A percentile compares a stretch with the other conserved stretches of the same genome.
These are phyloP conservation scores for Rhizopogon salebrosus DNA, from an alignment of 768 basidiomycete species.

Conservation along the genomic window DNA sequence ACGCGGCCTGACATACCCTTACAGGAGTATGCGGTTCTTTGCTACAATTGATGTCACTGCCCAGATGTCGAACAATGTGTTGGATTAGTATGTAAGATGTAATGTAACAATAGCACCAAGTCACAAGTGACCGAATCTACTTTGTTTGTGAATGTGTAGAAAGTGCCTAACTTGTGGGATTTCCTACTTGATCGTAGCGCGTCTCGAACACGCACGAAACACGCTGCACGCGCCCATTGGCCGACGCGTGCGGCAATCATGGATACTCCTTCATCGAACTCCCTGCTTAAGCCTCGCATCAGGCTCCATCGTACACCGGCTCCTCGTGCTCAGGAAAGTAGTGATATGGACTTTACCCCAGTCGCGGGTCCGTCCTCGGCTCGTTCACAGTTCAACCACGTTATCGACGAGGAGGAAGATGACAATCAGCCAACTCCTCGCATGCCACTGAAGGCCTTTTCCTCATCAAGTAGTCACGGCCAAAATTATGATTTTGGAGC, in stretches of 20 bases:
- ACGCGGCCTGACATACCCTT: not conserved
- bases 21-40: constrained; percentile 40
- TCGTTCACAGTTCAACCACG: constrained; percentile 9
- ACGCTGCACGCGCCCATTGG: constrained; percentile 11
- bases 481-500: constrained; percentile 2
- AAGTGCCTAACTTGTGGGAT: not conserved
- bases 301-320: constrained; percentile 15
- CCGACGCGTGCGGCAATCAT: constrained; percentile 8
- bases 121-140: no score
- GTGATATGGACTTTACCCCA: constrained; percentile 15
- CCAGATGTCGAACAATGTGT: not conserved
- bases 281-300: constrained; percentile 16
- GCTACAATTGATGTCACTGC: constrained; percentile 30
- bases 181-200: constrained; percentile 10
- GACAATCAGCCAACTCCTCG: constrained; percentile 28
- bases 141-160: constrained; percentile 3
- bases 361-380: constrained; percentile 14
- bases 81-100: not conserved
- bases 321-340: constrained; percentile 7
- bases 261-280: constrained; percentile 12
- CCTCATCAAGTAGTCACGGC: constrained; percentile 7
- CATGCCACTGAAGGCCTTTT: constrained; percentile 11
- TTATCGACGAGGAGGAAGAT: constrained; percentile 21
- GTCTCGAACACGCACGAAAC: constrained; percentile 14
- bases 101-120: not conserved